Conservation (phyloP, 805 yeast genomes). For the Zygosaccharomyces bailii region DNA sequence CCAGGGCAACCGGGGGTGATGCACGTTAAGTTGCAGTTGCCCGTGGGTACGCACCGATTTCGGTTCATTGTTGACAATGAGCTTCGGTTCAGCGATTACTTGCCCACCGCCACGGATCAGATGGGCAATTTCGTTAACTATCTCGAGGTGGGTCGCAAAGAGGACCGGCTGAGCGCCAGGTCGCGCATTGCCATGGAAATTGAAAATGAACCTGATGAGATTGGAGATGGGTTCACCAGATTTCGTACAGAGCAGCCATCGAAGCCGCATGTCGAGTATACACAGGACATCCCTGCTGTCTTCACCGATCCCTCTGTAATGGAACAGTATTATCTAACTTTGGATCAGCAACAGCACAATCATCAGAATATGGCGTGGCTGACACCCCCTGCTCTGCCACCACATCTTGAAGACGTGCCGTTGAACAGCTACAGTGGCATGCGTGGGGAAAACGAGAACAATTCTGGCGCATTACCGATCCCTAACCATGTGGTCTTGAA, state of each 20-base stretch:
- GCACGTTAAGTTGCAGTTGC: slow-evolving; percentile 69
- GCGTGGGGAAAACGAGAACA: slow-evolving; percentile 54
- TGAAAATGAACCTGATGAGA: slow-evolving; percentile 50
- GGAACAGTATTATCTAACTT: slow-evolving; percentile 78
- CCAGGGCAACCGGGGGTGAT: slow-evolving; percentile 40
- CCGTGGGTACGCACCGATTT: slow-evolving; percentile 89
- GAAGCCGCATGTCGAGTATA: slow-evolving; percentile 40
- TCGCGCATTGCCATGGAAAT: slow-evolving; percentile 49
- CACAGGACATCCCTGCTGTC: slow-evolving; percentile 73
- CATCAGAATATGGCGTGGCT: slow-evolving; percentile 58
- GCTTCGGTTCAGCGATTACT: slow-evolving; percentile 76
- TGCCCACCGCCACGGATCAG: slow-evolving; percentile 97
- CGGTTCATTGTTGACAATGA: slow-evolving; percentile 94
- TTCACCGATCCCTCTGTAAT: slow-evolving; percentile 82
- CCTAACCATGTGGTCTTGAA: slow-evolving; percentile 94
- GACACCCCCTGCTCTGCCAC: slow-evolving; percentile 95
- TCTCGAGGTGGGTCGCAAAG: slow-evolving; percentile 57
- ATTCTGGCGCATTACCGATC: slow-evolving; percentile 83
- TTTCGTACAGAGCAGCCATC: slow-evolving; percentile 59
- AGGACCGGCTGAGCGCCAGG: slow-evolving; percentile 41
- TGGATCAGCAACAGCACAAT: slow-evolving; percentile 63
- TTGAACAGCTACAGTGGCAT: slow-evolving; percentile 59
- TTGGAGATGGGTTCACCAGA: slow-evolving; percentile 77
- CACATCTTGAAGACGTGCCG: slow-evolving; percentile 91
- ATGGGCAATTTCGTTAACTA: slow-evolving; percentile 95